These are phyloP conservation scores for Lactifluus pinguis DNA, from an alignment of 768 basidiomycete species.

Conservation along the genomic window DNA sequence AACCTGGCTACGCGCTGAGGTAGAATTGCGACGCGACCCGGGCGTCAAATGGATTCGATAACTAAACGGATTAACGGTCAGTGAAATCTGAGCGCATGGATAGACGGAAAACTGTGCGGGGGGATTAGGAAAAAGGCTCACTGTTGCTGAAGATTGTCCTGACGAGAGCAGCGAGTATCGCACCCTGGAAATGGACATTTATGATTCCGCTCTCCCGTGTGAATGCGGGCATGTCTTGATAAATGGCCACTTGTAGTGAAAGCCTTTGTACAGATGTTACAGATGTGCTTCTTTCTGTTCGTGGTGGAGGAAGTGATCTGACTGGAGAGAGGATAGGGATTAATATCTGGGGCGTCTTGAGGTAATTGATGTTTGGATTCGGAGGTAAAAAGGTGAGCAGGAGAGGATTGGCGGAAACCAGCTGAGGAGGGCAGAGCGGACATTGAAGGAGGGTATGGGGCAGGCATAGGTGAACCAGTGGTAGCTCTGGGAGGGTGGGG, in stretches of 20 bases:
- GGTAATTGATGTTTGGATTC: not conserved
- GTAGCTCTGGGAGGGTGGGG: not conserved
- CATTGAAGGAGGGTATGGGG: slow-evolving; percentile 7
- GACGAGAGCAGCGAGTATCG: slow-evolving; percentile 81
- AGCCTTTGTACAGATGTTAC: slow-evolving; percentile 60
- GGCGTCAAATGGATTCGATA: slow-evolving; percentile 79
- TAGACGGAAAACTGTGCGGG: not conserved
- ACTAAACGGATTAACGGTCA: slow-evolving; percentile 29
- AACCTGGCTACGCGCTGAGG: slow-evolving; percentile 31
- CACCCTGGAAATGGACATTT: slow-evolving; percentile 94
- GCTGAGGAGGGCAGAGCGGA: slow-evolving; percentile 6
- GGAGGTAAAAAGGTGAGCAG: not conserved
- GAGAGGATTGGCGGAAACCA: not conserved
- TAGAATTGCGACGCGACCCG: slow-evolving; percentile 60
- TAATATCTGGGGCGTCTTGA: not conserved
- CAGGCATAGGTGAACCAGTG: not conserved
- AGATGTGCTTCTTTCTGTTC: slow-evolving; percentile 42
- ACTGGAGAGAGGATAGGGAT: not conserved
- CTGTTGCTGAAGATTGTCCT: slow-evolving; percentile 76
- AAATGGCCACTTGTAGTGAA: slow-evolving; percentile 89
- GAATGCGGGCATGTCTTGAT: slow-evolving; percentile 79
- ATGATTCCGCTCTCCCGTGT: slow-evolving; percentile 89
- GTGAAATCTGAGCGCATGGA: not conserved
- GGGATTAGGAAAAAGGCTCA: slow-evolving; percentile 26
- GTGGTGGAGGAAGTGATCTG: not conserved